phyloP scores from a whole-genome alignment of 164 flowering plant genomes.

The Houttuynia cordata region DNA sequence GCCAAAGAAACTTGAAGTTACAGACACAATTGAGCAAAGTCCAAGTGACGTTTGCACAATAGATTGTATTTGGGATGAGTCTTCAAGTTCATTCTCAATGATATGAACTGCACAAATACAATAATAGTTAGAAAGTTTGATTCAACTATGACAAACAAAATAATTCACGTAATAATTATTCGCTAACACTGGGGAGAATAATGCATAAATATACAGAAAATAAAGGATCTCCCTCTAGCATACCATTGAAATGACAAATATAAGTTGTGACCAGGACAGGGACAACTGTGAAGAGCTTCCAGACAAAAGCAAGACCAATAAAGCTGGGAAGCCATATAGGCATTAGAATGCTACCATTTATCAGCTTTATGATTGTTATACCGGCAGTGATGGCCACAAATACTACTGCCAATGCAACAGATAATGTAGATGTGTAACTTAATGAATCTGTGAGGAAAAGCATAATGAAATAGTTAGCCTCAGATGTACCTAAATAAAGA shows the following conservation, averaged over 20 bases:
- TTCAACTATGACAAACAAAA: no score
- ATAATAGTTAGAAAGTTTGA: not conserved
- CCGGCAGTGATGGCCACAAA: conserved; percentile 81
- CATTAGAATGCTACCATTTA: conserved; percentile 46
- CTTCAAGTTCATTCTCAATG: conserved; percentile 80
- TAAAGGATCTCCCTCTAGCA: conserved; percentile 3
- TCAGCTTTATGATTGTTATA: conserved; percentile 53
- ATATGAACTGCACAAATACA: conserved; percentile 63
- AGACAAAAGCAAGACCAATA: conserved; percentile 46
- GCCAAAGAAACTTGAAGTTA: conserved; percentile 78
- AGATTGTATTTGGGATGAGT: conserved; percentile 43
- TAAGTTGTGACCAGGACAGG: conserved; percentile 90
- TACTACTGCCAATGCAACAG: conserved; percentile 79
- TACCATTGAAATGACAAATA: conserved; percentile 93
- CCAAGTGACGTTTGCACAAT: conserved; percentile 63
- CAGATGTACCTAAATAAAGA: not conserved
- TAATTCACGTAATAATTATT: no score
- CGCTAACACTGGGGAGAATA: no score
- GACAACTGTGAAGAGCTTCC: conserved; percentile 73
- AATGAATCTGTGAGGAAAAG: conserved; percentile 61
- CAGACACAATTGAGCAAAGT: conserved; percentile 72
- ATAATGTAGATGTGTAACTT: conserved; percentile 74
- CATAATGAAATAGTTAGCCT: not conserved
- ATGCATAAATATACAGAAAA: not conserved
- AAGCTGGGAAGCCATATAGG: conserved; percentile 75